phyloP scores from a whole-genome alignment of 108 stramenopile genomes.

The Parietichytrium sp. region DNA sequence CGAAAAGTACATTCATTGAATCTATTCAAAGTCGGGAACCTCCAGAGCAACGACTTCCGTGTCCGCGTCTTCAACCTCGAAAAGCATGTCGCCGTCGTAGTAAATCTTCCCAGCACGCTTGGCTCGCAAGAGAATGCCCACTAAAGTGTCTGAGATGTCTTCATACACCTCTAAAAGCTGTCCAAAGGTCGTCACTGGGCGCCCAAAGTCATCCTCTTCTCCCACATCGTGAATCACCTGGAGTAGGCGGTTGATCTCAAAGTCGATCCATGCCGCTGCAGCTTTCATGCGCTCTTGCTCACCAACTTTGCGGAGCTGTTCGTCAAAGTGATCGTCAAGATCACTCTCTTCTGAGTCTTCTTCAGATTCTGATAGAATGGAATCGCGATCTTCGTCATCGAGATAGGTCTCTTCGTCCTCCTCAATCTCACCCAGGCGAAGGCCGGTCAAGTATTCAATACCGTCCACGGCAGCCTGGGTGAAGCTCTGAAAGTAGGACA shows the following conservation, averaged over 20 bases:
- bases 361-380: too few relatives aligned
- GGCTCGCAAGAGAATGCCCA: neutral
- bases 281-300: neutral
- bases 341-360: too few relatives aligned
- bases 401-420: neutral
- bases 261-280: constrained; percentile 29
- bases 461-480: constrained; percentile 37
- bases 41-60: constrained; percentile 3
- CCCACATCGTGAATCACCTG: constrained; percentile 2
- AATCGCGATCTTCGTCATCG: neutral
- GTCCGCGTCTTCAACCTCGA: neutral
- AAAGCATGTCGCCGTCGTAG: constrained; percentile 35
- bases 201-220: neutral
- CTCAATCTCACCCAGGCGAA: neutral
- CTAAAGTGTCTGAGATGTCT: constrained; percentile 18
- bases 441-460: neutral
- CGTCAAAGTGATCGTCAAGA: neutral
- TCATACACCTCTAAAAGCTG: constrained; percentile 20
- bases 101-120: constrained; percentile 26
- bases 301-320: constrained; percentile 4
- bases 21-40: too few relatives aligned
- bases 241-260: constrained; percentile 37
- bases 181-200: neutral
- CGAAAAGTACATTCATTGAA: too few relatives aligned
- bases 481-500: neutral